Conservation (phyloP, 139 green algal genomes). For the Chlorella sp. region DNA sequence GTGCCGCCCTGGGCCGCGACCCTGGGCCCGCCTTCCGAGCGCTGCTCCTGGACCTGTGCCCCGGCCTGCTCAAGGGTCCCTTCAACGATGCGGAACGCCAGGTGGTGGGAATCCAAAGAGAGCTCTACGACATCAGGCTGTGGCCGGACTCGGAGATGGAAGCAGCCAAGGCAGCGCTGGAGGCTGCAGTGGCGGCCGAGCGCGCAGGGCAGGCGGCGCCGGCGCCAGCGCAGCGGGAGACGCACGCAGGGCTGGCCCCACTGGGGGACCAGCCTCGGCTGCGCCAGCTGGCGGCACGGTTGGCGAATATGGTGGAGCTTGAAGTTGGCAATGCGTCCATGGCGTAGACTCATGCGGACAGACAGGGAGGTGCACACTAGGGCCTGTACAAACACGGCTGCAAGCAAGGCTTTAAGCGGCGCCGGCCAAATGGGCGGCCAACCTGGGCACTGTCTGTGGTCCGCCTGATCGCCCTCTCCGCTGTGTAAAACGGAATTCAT, state of each 20-base stretch:
- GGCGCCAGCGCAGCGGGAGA: background rate
- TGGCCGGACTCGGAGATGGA: background rate
- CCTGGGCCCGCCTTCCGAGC: conserved; percentile 42
- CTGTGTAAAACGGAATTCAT: no score
- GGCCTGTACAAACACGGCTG: no score
- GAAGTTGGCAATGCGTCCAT: background rate
- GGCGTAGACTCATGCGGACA: background rate
- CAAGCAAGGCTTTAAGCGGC: no score
- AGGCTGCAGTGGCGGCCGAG: background rate
- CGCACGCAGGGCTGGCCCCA: background rate
- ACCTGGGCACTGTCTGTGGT: no score
- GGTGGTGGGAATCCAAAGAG: conserved; percentile 55
- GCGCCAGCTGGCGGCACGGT: conserved; percentile 7
- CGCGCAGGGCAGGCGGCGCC: background rate
- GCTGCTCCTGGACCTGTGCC: conserved; percentile 58
- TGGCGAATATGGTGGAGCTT: conserved; percentile 18
- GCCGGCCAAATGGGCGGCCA: no score
- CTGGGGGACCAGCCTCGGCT: background rate
- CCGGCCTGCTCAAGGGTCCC: conserved; percentile 61
- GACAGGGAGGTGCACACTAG: no score
- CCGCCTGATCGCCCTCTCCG: no score
- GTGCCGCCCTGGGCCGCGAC: conserved; percentile 46
- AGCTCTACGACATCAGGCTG: conserved; percentile 22
- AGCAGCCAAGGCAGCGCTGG: background rate
- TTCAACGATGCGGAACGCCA: conserved; percentile 54